A percentile compares a stretch with the other conserved stretches of the same genome.
Evolutionary conservation across 805 yeast species (phyloP).

Genomic region (Pichia gijzeniarum): DNA sequence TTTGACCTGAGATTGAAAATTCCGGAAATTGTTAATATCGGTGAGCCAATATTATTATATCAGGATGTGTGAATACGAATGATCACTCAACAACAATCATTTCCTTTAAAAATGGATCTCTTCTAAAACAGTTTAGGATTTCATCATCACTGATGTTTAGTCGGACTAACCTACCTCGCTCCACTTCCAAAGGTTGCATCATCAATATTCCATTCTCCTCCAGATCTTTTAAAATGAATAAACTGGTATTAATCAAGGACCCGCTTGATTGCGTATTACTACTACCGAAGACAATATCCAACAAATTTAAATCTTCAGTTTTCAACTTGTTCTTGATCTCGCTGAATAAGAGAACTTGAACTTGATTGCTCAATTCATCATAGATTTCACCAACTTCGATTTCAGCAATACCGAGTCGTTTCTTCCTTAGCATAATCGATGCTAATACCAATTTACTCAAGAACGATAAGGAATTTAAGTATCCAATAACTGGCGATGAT

Average conservation of each 20-base stretch:
- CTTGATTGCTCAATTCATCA: slow-evolving; percentile 57
- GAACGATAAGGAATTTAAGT: slow-evolving; percentile 54
- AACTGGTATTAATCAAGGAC: slow-evolving; percentile 53
- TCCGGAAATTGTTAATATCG: slow-evolving; percentile 76
- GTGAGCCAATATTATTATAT: slow-evolving; percentile 88
- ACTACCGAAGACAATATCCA: slow-evolving; percentile 23
- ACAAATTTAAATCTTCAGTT: slow-evolving; percentile 20
- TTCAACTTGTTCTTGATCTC: slow-evolving; percentile 22
- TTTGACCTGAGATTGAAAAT: slow-evolving; percentile 78
- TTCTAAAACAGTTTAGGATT: slow-evolving; percentile 49
- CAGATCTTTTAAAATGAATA: slow-evolving; percentile 57
- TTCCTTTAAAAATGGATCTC: slow-evolving; percentile 42
- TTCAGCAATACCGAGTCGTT: slow-evolving; percentile 67
- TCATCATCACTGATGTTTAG: slow-evolving; percentile 70
- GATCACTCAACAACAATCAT: slow-evolving; percentile 13
- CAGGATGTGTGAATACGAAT: slow-evolving; percentile 21
- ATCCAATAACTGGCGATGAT: slow-evolving; percentile 61
- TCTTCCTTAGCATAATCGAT: slow-evolving; percentile 55
- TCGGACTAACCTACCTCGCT: slow-evolving; percentile 57
- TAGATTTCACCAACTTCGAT: slow-evolving; percentile 67
- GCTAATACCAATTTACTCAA: slow-evolving; percentile 67
- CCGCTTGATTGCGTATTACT: slow-evolving; percentile 17
- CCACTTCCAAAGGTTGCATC: slow-evolving; percentile 62
- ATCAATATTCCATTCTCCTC: slow-evolving; percentile 72
- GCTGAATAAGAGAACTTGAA: slow-evolving; percentile 25